Percentiles rank a stretch among this genome's conserved stretches.
These are phyloP conservation scores for Penicillium dipodomyicola DNA, from an alignment of 495 filamentous ascomycete genomes.

Conservation along the genomic window DNA sequence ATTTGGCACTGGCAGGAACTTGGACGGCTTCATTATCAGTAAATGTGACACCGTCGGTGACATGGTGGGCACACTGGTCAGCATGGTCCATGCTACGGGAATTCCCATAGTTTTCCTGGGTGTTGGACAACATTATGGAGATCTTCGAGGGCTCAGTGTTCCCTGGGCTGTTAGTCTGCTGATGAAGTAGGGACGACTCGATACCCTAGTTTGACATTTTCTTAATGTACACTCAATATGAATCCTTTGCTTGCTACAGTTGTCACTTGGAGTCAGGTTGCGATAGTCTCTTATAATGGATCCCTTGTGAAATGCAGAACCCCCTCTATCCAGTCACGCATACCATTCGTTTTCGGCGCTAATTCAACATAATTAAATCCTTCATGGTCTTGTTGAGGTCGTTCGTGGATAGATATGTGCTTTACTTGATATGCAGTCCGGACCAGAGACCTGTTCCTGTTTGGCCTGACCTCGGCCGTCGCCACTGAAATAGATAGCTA, in stretches of 20 bases:
- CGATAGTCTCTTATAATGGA: not conserved
- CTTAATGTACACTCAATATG: not conserved
- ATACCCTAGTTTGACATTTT: not conserved
- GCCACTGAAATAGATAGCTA: not conserved
- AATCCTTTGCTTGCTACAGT: not conserved
- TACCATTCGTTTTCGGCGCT: not conserved
- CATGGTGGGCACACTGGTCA: conserved; percentile 96
- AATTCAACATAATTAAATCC: not conserved
- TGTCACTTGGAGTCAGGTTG: not conserved
- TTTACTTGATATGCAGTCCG: too few relatives aligned
- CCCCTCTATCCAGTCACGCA: not conserved
- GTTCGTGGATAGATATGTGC: too few relatives aligned
- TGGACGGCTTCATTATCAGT: conserved; percentile 96
- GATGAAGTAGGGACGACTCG: conserved; percentile 49
- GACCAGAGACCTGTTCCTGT: not conserved
- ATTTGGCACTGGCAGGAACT: conserved; percentile 73
- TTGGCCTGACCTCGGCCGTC: not conserved
- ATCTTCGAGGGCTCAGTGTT: conserved; percentile 89
- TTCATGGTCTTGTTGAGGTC: not conserved
- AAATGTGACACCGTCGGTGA: conserved; percentile 99
- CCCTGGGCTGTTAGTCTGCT: conserved; percentile 84
- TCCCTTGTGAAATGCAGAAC: not conserved
- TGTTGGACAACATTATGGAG: conserved; percentile 95
- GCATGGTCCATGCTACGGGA: conserved; percentile 95
- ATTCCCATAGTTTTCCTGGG: conserved; percentile 93